Base-by-base conservation (phyloP, 371 early-diverging fungal species). In the Mucor mucedo region DNA sequence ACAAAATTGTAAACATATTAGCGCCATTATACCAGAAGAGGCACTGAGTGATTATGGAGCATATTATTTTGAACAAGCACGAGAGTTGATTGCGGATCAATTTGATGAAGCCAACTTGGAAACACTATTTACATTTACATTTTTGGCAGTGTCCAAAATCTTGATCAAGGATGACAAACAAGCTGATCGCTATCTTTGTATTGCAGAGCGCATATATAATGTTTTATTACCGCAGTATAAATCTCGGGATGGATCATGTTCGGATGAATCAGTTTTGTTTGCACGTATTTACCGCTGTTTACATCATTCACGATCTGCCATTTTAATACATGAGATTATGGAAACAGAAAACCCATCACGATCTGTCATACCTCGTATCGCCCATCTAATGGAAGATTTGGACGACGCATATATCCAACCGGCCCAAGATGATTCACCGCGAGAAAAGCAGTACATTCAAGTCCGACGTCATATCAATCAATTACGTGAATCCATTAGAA, bases 71-170 rank as follows among this genome's bases (percentile, higher is more conserved):
- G 74, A 76, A 14, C 60, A 65, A 9, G 76, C 80, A 2, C 67
- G 69, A 5, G 69, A 72, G 3, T 32, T 69, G 32, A 38, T 74
- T 7, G 49, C 59, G 8, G 80, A 80, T 4, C 62, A 62, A 2
- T 78, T 80, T 54, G 80, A 80, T 44, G 66, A 76, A n/a, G 39
- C 62, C 16, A 61, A 32, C 8, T 21, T 80, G 33, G 80, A 80
- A 32, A 64, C 65, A 2, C 40, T 72, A 9, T 16, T 63, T 2
- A 63, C 71, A 0, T 76, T 66, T 58, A 47, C 45, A 2, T 74
- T 60, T 30, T 50, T 80, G 65, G 52, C 74, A 0, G 16, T 64
- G 0, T 74, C 72, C 56, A 72, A 73, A 52, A 1, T 71, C 4
- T 73, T 65, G 2, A 13, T 50, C 7, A 16, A 54, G 5, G 59